These are phyloP conservation scores for Phytophthora macrochlamydospora DNA, from an alignment of 352 stramenopile genomes.

Conservation along the genomic window DNA sequence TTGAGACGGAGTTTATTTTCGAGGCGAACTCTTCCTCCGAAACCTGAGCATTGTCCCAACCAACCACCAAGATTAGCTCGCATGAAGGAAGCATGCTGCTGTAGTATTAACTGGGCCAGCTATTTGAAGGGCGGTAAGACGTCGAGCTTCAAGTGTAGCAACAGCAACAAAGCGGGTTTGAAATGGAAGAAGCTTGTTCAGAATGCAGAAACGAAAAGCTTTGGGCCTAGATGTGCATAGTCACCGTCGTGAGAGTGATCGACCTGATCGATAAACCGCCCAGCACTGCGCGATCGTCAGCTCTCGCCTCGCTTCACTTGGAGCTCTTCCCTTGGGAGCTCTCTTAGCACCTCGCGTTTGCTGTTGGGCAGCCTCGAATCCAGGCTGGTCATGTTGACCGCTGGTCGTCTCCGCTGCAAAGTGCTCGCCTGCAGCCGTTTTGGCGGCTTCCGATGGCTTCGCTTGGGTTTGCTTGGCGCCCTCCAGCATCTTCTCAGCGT, in stretches of 20 bases:
- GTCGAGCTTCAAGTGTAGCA: neutral
- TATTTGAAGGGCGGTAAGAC: neutral
- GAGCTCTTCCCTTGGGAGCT: conserved; percentile 2
- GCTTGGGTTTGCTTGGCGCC: conserved; percentile 15
- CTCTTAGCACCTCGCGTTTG: neutral
- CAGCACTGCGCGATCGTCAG: conserved; percentile 7
- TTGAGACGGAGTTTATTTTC: conserved; percentile 27
- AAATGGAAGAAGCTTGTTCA: neutral
- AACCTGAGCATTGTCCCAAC: conserved; percentile 2
- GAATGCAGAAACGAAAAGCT: neutral
- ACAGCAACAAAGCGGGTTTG: neutral
- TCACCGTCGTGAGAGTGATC: conserved; percentile 32
- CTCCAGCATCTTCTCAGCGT: conserved; percentile 18
- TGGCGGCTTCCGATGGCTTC: conserved; percentile 26
- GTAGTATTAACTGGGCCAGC: neutral
- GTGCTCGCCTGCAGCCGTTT: conserved; percentile 18
- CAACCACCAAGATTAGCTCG: no score
- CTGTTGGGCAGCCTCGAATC: conserved; percentile 15
- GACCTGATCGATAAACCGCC: conserved; percentile 18
- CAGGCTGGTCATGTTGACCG: conserved; percentile 7
- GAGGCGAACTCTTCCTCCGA: conserved; percentile 6
- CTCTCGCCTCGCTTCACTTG: conserved; percentile 31
- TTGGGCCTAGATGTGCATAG: conserved; percentile 29
- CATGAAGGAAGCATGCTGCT: neutral
- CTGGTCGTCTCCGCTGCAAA: conserved; percentile 2